Conservation (phyloP, 139 green algal species). For the Chlorella sorokiniana region DNA sequence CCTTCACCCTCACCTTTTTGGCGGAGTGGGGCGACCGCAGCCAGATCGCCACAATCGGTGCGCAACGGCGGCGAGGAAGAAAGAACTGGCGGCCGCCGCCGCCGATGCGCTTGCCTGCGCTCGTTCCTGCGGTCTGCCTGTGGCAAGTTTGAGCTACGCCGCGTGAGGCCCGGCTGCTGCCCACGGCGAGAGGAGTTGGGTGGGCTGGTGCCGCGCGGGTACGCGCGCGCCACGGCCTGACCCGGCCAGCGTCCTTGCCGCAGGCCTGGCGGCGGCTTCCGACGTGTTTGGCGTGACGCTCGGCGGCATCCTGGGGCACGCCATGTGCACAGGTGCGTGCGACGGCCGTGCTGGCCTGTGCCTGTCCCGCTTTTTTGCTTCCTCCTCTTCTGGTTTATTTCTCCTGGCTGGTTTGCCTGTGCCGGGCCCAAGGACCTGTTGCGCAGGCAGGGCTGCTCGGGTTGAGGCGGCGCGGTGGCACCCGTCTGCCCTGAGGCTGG, state of each 20-base stretch:
- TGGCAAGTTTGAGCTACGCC: too few relatives aligned
- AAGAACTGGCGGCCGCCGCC: too few relatives aligned
- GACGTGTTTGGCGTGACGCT: conserved; percentile 92
- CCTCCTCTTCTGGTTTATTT: neutral
- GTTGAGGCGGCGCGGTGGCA: too few relatives aligned
- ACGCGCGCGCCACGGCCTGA: too few relatives aligned
- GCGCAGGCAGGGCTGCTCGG: too few relatives aligned
- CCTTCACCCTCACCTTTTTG: conserved; percentile 97
- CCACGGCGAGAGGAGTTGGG: too few relatives aligned
- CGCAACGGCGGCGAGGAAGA: too few relatives aligned
- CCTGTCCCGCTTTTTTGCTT: neutral
- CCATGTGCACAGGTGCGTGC: conserved; percentile 78
- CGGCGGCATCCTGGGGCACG: conserved; percentile 92
- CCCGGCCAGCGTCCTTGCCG: neutral
- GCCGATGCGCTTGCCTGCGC: neutral
- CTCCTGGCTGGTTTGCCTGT: neutral
- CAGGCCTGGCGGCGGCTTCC: conserved; percentile 83
- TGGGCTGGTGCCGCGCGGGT: too few relatives aligned
- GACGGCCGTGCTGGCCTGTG: neutral
- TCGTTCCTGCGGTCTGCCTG: too few relatives aligned
- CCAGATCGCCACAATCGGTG: conserved; percentile 89
- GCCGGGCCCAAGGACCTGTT: too few relatives aligned
- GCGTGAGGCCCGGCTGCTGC: too few relatives aligned
- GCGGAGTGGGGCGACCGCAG: conserved; percentile 98
- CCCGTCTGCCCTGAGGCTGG: too few relatives aligned